Percentiles rank a stretch among this genome's conserved stretches.
phyloP scores from a whole-genome alignment of 768 basidiomycete genomes.

The Leccinum aurantiacum region DNA sequence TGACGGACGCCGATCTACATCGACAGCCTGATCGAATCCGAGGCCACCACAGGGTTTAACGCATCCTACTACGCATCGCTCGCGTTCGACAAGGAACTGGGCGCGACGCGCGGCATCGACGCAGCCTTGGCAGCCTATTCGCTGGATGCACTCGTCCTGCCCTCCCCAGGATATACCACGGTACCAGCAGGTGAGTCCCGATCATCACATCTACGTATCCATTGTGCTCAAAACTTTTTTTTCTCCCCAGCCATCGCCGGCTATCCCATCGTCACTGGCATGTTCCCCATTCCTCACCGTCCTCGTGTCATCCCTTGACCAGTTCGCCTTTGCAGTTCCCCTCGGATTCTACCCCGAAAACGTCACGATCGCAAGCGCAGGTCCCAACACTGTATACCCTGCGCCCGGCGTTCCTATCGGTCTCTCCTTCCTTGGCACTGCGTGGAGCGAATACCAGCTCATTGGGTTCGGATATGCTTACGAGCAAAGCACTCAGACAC shows the following conservation, averaged over 20 bases:
- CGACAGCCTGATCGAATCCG: constrained; percentile 22
- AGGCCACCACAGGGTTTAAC: constrained; percentile 30
- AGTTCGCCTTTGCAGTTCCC: constrained; percentile 23
- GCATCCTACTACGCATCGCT: constrained; percentile 44
- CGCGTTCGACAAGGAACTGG: constrained; percentile 46
- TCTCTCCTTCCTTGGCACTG: constrained; percentile 43
- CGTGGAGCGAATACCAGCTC: constrained; percentile 43
- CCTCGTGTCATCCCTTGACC: background rate
- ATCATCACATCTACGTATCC: background rate
- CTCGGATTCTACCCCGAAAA: constrained; percentile 41
- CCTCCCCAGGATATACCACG: constrained; percentile 29
- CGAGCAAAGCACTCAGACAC: constrained; percentile 55
- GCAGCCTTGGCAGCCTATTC: constrained; percentile 44
- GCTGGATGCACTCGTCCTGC: constrained; percentile 52
- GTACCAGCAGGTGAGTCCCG: constrained; percentile 19
- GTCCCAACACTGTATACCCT: constrained; percentile 33
- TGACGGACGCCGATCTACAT: background rate
- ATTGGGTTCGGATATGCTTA: constrained; percentile 44
- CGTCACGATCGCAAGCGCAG: constrained; percentile 34
- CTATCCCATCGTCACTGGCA: constrained; percentile 36
- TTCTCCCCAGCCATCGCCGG: constrained; percentile 33
- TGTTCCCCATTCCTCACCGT: background rate
- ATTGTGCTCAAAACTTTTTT: background rate
- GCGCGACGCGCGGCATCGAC: constrained; percentile 54
- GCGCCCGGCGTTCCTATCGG: constrained; percentile 44